These are phyloP conservation scores for Coemansia sp. DNA, from an alignment of 192 early-diverging fungal species.

Conservation along the genomic window DNA sequence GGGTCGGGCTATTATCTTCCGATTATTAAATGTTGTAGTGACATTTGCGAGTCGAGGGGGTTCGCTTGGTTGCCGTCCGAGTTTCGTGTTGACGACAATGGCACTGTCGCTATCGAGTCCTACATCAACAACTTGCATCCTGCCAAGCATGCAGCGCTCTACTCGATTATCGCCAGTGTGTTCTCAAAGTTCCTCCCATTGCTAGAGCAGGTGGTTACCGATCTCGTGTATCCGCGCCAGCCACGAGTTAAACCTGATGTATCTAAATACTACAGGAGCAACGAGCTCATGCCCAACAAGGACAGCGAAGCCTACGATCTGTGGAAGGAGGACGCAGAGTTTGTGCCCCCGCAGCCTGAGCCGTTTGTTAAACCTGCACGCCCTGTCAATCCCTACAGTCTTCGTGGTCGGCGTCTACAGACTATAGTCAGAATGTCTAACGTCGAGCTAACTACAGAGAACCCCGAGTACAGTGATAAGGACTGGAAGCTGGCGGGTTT, in stretches of 20 bases:
- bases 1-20: slow-evolving; percentile 7
- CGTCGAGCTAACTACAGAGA: slow-evolving; percentile 68
- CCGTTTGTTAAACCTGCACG: slow-evolving; percentile 36
- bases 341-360: slow-evolving; percentile 42
- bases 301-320: neutral
- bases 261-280: neutral
- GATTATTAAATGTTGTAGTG: neutral
- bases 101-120: slow-evolving; percentile 43
- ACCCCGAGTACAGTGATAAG: slow-evolving; percentile 56
- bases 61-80: slow-evolving; percentile 65
- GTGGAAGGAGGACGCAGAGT: neutral
- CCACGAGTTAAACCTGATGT: neutral
- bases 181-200: slow-evolving; percentile 61
- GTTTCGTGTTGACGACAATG: slow-evolving; percentile 51
- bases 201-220: slow-evolving; percentile 57
- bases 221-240: slow-evolving; percentile 7
- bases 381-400: slow-evolving; percentile 17
- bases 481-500: slow-evolving; percentile 76
- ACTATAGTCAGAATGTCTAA: slow-evolving; percentile 75
- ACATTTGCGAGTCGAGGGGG: neutral
- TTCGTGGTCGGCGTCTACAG: slow-evolving; percentile 56
- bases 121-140: slow-evolving; percentile 79
- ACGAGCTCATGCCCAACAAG: neutral
- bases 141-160: slow-evolving; percentile 45
- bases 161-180: slow-evolving; percentile 48